Conservation (phyloP, 805 yeast genomes). For the Ogataea allantospora region DNA sequence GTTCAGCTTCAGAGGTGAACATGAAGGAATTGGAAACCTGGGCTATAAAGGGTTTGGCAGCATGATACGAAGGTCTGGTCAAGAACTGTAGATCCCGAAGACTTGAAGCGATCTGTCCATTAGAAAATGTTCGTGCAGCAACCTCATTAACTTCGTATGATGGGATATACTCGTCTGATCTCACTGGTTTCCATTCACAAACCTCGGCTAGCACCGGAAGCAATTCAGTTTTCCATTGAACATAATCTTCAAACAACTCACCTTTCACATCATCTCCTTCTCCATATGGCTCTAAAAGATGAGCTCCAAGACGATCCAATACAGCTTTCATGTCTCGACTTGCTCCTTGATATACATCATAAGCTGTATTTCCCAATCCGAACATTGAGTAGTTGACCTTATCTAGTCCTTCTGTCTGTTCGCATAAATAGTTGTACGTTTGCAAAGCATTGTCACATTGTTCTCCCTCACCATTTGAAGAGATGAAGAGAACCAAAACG, state of each 20-base stretch:
- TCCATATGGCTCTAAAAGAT: constrained; percentile 62
- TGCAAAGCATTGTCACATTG: constrained; percentile 86
- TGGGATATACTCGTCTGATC: constrained; percentile 68
- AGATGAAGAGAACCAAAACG: constrained; percentile 57
- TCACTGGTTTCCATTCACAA: constrained; percentile 62
- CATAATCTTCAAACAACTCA: constrained; percentile 84
- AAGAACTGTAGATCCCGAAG: constrained; percentile 15
- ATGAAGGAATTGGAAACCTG: constrained; percentile 55
- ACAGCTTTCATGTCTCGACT: constrained; percentile 55
- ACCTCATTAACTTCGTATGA: constrained; percentile 41
- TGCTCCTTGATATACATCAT: constrained; percentile 82
- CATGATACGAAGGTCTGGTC: constrained; percentile 27
- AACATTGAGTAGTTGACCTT: constrained; percentile 66
- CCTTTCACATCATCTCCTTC: constrained; percentile 92
- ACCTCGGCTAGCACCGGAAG: constrained; percentile 54
- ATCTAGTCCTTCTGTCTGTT: constrained; percentile 41
- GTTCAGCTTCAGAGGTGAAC: constrained; percentile 46
- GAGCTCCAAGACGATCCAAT: constrained; percentile 61
- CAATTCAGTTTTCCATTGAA: constrained; percentile 87
- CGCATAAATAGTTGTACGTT: constrained; percentile 50
- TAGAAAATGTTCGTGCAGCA: constrained; percentile 26
- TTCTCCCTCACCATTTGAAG: constrained; percentile 97
- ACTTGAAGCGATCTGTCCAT: constrained; percentile 25
- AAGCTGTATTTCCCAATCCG: constrained; percentile 91
- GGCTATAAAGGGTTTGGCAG: constrained; percentile 62